Evolutionary conservation across 805 yeast species (phyloP).

Genomic region (Cyberlindnera petersonii): DNA sequence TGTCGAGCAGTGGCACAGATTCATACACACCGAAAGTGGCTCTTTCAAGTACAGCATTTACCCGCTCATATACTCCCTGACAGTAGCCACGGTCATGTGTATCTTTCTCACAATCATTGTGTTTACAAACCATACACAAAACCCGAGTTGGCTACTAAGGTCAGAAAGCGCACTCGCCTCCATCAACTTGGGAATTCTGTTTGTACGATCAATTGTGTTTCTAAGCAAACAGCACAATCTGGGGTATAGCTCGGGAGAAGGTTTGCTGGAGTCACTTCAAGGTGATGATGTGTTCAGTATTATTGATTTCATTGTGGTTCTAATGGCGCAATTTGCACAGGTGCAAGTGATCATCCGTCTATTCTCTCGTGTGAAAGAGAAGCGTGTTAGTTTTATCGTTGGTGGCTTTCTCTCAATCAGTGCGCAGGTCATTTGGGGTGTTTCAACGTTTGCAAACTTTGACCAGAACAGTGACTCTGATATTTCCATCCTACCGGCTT

Average conservation of each 20-base stretch:
- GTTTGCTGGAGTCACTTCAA: conserved; percentile 43
- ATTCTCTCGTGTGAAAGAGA: conserved; percentile 65
- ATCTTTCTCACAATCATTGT: conserved; percentile 60
- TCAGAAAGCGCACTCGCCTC: conserved; percentile 50
- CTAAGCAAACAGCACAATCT: conserved; percentile 44
- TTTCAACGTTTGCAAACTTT: conserved; percentile 46
- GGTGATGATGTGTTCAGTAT: conserved; percentile 43
- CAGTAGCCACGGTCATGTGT: conserved; percentile 62
- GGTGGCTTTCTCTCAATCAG: conserved; percentile 52
- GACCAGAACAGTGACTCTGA: conserved; percentile 29
- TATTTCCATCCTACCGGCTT: conserved; percentile 63
- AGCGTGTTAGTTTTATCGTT: conserved; percentile 52
- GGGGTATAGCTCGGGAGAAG: conserved; percentile 38
- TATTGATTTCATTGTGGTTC: conserved; percentile 54
- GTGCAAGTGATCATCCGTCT: conserved; percentile 67
- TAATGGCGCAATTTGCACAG: conserved; percentile 60
- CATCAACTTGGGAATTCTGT: conserved; percentile 48
- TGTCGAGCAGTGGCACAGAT: conserved; percentile 45
- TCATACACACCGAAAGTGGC: conserved; percentile 36
- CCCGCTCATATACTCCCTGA: conserved; percentile 57
- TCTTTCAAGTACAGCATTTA: conserved; percentile 53
- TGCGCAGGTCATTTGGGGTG: conserved; percentile 68
- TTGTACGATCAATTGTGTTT: conserved; percentile 43
- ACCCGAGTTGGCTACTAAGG: conserved; percentile 50
- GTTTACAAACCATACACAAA: conserved; percentile 60